phyloP scores from a whole-genome alignment of 148 eudicot species.

The Selenicereus undatus region DNA sequence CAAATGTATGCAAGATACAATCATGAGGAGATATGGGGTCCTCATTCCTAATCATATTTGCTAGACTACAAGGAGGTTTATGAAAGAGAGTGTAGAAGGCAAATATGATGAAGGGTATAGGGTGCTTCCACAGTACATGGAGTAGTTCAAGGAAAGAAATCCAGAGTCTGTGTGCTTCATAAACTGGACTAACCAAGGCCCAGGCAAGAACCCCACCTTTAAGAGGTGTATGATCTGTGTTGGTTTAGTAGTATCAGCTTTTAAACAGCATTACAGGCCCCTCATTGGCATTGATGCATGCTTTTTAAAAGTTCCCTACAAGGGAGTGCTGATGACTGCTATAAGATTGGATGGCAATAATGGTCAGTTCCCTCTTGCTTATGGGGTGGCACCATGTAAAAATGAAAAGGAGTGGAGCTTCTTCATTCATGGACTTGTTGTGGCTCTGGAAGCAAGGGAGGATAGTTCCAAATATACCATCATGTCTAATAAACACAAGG shows the following conservation, averaged over 20 bases:
- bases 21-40: too few relatives aligned
- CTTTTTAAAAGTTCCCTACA: not conserved
- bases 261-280: not conserved
- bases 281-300: not conserved
- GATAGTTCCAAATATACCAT: too few relatives aligned
- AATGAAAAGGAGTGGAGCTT: not conserved
- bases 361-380: not conserved
- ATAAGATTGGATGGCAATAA: not conserved
- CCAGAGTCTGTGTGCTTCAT: not conserved
- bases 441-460: not conserved
- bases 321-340: not conserved
- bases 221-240: not conserved
- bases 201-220: not conserved
- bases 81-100: too few relatives aligned
- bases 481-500: too few relatives aligned
- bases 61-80: too few relatives aligned
- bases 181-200: not conserved
- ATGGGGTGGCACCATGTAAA: not conserved
- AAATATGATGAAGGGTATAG: too few relatives aligned
- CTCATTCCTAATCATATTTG: too few relatives aligned
- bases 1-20: too few relatives aligned
- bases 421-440: not conserved
- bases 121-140: not conserved
- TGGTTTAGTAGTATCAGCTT: not conserved
- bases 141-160: not conserved